Percentiles rank a stretch among this genome's conserved stretches.
Evolutionary conservation across 1,139 yeast species (phyloP).

Genomic region (Yamadazyma triangularis): DNA sequence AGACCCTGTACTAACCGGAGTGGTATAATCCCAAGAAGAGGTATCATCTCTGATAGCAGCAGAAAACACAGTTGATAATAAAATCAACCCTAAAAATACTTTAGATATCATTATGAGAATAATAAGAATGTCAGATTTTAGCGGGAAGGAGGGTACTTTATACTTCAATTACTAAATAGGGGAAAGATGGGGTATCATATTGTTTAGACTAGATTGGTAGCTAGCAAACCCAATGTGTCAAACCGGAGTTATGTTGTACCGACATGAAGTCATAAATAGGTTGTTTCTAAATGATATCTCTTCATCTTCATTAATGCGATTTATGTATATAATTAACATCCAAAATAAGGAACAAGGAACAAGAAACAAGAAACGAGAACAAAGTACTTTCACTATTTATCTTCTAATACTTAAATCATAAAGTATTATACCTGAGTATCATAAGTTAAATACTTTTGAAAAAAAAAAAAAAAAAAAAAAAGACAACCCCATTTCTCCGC

Average conservation of each 20-base stretch:
- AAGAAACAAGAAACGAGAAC: too few species aligned
- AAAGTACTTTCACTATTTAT: too few species aligned
- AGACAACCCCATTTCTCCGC: not conserved
- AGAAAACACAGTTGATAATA: not conserved
- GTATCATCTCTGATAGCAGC: not conserved
- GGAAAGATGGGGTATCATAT: not conserved
- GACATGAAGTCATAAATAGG: too few species aligned
- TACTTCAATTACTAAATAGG: not conserved
- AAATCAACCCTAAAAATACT: not conserved
- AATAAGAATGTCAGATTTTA: not conserved
- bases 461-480: not conserved
- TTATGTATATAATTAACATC: too few species aligned
- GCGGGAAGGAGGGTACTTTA: not conserved
- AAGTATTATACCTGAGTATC: not conserved
- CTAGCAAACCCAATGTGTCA: too few species aligned
- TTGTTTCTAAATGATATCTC: not conserved
- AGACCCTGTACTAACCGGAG: not conserved
- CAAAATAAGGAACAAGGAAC: not conserved
- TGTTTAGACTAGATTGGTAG: not conserved
- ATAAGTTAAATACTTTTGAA: too few species aligned
- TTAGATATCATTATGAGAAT: not conserved
- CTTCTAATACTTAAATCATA: not conserved
- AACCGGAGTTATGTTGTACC: too few species aligned
- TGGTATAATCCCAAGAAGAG: constrained; percentile 1
- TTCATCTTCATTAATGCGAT: too few species aligned